Evolutionary conservation across 306 rosid genomes (phyloP).

Genomic region (Potentilla sterilis): DNA sequence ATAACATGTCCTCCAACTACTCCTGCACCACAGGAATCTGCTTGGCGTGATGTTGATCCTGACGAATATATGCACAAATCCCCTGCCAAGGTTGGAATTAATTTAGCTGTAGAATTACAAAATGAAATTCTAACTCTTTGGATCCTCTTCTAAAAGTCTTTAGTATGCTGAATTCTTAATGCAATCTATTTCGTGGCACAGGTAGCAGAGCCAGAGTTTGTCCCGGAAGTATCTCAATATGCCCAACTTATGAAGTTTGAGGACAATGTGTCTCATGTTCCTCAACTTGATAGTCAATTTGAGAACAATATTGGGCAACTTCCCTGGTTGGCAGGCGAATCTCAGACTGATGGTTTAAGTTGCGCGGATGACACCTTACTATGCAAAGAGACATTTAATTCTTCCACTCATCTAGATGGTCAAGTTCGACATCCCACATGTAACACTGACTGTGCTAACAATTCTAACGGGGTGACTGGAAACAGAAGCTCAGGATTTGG

Average conservation of each 20-base stretch:
- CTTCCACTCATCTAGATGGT: conserved; percentile 27
- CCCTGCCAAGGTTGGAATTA: conserved; percentile 42
- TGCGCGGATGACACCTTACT: conserved; percentile 55
- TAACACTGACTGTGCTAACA: conserved; percentile 15
- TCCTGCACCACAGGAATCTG: conserved; percentile 48
- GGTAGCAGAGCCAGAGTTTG: conserved; percentile 40
- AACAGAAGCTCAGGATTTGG: conserved; percentile 36
- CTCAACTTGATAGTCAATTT: conserved; percentile 21
- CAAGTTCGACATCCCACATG: conserved; percentile 27
- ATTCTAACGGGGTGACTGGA: conserved; percentile 18
- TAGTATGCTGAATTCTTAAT: conserved; percentile 19
- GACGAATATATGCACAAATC: conserved; percentile 33
- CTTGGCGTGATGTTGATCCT: conserved; percentile 28
- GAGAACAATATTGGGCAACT: conserved; percentile 30
- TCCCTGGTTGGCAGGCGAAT: conserved; percentile 72
- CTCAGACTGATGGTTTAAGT: conserved; percentile 45
- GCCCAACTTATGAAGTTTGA: conserved; percentile 25
- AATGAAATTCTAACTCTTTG: not conserved
- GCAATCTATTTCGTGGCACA: conserved; percentile 26
- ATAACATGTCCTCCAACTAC: conserved; percentile 60
- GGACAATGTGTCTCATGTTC: conserved; percentile 26
- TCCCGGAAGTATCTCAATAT: conserved; percentile 25
- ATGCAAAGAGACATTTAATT: conserved; percentile 63
- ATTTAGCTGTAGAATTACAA: not conserved
- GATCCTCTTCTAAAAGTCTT: conserved; percentile 1